phyloP scores from a whole-genome alignment of 2,329 filamentous ascomycete species.

The Paracoccidioides brasiliensis region DNA sequence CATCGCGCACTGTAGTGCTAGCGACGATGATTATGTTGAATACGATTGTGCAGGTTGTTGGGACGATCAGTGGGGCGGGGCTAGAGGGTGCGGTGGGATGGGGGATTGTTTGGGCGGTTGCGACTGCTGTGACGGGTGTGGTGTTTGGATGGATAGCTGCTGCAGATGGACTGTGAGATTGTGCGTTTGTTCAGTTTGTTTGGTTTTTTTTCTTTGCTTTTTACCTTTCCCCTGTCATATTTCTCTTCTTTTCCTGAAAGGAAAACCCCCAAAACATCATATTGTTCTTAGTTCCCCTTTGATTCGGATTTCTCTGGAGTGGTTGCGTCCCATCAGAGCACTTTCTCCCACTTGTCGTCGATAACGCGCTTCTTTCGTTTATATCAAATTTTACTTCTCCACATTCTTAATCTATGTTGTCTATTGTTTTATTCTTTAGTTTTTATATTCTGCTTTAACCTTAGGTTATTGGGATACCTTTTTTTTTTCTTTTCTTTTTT shows the following conservation, averaged over 20 bases:
- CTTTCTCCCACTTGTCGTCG: too few species aligned
- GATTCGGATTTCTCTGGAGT: too few species aligned
- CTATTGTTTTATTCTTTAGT: neutral
- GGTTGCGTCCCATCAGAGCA: too few species aligned
- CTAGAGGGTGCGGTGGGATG: conserved; percentile 57
- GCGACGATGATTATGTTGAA: conserved; percentile 36
- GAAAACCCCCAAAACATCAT: too few species aligned
- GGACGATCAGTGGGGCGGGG: conserved; percentile 59
- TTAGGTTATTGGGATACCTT: neutral
- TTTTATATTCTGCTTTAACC: neutral
- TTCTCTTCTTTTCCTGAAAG: neutral
- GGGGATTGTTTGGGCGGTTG: conserved; percentile 60
- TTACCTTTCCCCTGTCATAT: neutral
- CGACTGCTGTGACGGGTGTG: conserved; percentile 18
- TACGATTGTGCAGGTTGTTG: conserved; percentile 50
- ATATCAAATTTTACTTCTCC: neutral
- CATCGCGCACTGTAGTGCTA: conserved; percentile 47
- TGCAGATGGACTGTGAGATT: conserved; percentile 10
- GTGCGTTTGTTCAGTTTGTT: neutral
- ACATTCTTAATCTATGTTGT: neutral
- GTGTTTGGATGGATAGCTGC: conserved; percentile 29
- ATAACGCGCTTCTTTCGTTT: neutral
- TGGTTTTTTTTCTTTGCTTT: neutral
- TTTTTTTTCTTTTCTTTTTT: neutral
- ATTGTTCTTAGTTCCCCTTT: too few species aligned